Conservation (phyloP, 2,329 filamentous ascomycete genomes). For the Neodidymelliopsis sp. region DNA sequence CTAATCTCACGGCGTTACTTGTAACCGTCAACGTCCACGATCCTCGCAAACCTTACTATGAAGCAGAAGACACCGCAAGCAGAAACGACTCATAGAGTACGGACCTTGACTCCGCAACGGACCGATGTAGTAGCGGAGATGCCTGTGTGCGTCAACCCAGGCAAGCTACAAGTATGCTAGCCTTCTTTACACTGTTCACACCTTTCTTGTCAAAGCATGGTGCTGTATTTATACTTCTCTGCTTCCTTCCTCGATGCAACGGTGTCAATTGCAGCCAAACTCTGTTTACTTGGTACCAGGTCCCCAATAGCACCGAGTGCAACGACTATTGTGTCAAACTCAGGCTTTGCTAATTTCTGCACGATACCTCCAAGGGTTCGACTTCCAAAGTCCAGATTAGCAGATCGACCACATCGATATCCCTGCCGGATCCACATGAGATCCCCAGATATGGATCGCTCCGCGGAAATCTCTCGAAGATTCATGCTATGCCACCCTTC, state of each 20-base stretch:
- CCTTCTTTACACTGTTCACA: too few species aligned
- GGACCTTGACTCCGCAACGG: neutral
- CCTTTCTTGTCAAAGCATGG: too few species aligned
- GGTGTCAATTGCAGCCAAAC: too few species aligned
- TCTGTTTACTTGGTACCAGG: too few species aligned
- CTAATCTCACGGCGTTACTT: neutral
- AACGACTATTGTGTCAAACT: neutral
- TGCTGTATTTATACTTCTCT: too few species aligned
- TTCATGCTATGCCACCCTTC: neutral
- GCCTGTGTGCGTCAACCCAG: too few species aligned
- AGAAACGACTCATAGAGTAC: neutral
- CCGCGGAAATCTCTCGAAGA: neutral
- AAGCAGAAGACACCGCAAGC: neutral
- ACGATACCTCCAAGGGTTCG: neutral
- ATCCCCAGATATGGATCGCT: neutral
- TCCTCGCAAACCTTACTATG: neutral
- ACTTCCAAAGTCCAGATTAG: neutral
- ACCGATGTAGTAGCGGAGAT: too few species aligned
- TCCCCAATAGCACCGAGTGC: too few species aligned
- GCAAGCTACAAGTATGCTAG: too few species aligned
- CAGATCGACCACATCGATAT: too few species aligned
- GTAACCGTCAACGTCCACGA: neutral
- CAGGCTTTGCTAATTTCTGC: neutral
- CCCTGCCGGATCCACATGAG: neutral
- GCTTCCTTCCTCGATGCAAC: too few species aligned